phyloP scores from a whole-genome alignment of 495 filamentous ascomycete species.

The Pseudoneurospora amorphoporcata region DNA sequence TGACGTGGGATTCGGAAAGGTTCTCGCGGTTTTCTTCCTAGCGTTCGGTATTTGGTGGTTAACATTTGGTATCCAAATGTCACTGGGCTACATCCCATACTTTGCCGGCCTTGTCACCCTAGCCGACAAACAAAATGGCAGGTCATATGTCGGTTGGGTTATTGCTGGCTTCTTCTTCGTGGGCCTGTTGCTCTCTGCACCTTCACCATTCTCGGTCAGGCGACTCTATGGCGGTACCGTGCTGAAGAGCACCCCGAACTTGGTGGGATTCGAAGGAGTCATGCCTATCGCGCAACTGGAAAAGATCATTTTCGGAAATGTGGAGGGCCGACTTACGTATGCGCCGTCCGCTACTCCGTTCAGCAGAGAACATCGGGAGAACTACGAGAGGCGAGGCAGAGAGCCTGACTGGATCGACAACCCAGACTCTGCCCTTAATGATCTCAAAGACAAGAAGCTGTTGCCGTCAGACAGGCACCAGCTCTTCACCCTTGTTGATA shows the following conservation, averaged over 20 bases:
- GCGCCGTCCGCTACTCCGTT: neutral
- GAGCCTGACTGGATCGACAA: neutral
- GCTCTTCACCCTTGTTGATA: constrained; percentile 31
- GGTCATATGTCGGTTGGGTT: constrained; percentile 13
- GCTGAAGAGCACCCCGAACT: neutral
- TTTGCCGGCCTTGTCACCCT: constrained; percentile 13
- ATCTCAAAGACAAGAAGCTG: constrained; percentile 1
- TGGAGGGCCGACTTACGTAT: neutral
- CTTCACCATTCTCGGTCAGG: neutral
- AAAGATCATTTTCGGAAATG: neutral
- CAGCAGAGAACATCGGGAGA: neutral
- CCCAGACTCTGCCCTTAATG: neutral
- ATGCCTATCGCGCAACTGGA: constrained; percentile 6
- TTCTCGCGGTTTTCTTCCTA: constrained; percentile 3
- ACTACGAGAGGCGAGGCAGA: neutral
- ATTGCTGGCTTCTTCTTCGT: constrained; percentile 15
- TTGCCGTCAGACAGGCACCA: constrained; percentile 4
- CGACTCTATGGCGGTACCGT: constrained; percentile 1
- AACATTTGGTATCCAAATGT: constrained; percentile 1
- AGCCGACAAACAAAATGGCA: constrained; percentile 17
- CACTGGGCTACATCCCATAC: neutral
- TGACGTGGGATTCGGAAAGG: neutral
- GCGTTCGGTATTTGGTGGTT: neutral
- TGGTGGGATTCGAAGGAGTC: constrained; percentile 24
- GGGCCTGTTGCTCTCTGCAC: neutral